phyloP scores from a whole-genome alignment of 169 alveolate genomes.

The Cryptosporidium meleagridis region DNA sequence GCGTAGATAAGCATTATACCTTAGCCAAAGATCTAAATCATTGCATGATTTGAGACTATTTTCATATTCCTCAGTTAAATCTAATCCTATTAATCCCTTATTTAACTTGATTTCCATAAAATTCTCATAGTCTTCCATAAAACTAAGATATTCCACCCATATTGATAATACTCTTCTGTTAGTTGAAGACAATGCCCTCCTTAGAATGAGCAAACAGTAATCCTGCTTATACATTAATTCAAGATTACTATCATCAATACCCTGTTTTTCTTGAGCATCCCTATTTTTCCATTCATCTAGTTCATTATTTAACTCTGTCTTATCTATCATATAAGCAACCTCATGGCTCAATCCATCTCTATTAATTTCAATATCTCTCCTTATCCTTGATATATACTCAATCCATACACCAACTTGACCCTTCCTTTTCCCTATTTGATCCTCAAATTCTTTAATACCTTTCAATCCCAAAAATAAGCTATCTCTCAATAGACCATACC shows the following conservation, averaged over 20 bases:
- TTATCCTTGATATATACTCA: conserved; percentile 35
- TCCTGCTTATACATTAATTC: conserved; percentile 35
- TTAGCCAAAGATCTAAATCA: conserved; percentile 46
- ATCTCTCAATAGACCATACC: conserved; percentile 6
- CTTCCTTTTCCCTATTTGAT: conserved; percentile 28
- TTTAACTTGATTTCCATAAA: conserved; percentile 20
- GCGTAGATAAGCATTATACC: conserved; percentile 8
- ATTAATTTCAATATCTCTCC: not conserved
- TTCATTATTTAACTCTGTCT: conserved; percentile 9
- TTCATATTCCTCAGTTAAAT: conserved; percentile 27
- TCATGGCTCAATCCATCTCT: conserved; percentile 27
- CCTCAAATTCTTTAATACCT: conserved; percentile 34
- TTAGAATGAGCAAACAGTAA: conserved; percentile 9
- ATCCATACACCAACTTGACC: conserved; percentile 43
- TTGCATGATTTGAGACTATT: conserved; percentile 45
- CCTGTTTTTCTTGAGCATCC: not conserved
- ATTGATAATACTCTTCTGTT: conserved; percentile 24
- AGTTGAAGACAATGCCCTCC: conserved; percentile 43
- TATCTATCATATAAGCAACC: conserved; percentile 18
- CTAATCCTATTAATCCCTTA: not conserved
- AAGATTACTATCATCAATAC: not conserved
- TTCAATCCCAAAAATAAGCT: conserved; percentile 18
- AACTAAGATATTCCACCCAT: conserved; percentile 43
- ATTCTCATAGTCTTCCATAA: conserved; percentile 31
- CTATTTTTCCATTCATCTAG: not conserved